Base-by-base conservation (phyloP, 306 rosid genomes). In the Oxytropis ochrocephala region DNA sequence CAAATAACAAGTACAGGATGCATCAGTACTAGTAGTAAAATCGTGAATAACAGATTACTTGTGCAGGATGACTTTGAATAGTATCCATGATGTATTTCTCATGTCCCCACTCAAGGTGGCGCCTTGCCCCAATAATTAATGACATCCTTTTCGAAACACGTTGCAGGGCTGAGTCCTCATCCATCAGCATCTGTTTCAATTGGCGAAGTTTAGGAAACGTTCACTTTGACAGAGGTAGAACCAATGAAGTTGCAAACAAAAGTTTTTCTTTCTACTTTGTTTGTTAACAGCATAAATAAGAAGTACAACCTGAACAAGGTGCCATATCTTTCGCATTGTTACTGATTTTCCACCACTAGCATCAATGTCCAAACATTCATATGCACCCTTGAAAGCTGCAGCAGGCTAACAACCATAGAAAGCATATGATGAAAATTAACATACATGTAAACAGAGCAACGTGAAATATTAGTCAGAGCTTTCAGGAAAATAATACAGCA, bases 81-180 rank as follows among this genome's bases (percentile, higher is more conserved):
- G 97, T 94, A 83, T 91, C 97, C 96, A 88, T 87, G 73, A 94
- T 72, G 77, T 84, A 84, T 59, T 94, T 91, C 84, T 87, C 95
- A 79, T 94, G 99, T 33, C 99, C 99, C 91, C 84, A 87, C 74
- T 94, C 99, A 53, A 94, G 92, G 79, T 94, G 99, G 69, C 86
- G 85, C 79, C 97, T 91, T 36, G 99, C 99, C 72, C 99, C 99
- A 75, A 85, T 81, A 75, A 86, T 56, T 74, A 89, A 57, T 53
- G 95, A 88, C 92, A 91, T 94, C 84, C 64, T 85, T 75, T 83
- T 91, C 21, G 99, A 94, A n/a, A 84, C 77, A 75, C 62, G 79
- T 18, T 74, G 91, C 39, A 35, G 11, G 46, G 83, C 69, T 63
- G 86, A 74, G 69, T 87, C 96, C 77, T 87, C 92, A 36, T 82